Evolutionary conservation across 2,329 filamentous ascomycete species (phyloP), one percentile per base, ranked within the genome.

Genomic region (Colletotrichum musae): DNA sequence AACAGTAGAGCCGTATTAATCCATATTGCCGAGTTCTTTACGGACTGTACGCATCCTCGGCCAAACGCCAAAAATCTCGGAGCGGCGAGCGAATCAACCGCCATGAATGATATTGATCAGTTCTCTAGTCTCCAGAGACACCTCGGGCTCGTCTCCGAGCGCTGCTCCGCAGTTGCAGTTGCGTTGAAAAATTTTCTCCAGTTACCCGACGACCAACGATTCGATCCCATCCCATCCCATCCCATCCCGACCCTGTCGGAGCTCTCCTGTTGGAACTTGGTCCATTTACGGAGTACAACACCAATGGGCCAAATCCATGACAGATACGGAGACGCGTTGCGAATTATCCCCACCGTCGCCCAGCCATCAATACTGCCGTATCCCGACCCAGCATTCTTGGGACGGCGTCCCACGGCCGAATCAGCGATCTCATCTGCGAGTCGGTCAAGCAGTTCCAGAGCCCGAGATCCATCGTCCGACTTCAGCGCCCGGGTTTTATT

Each of bases 381-480:
- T 67, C 43, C 67, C 67, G 67, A 41, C 43, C n/a, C 18, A 52
- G 24, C 63, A 45, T 56, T 47, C 62, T 67, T 57, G 56, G 62
- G 21, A 47, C 48, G 60, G 47, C 16, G 28, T 21, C 28, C 16
- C 16, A 24, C 16, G 26, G 36, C 36, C 50, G 54, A 65, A 56
- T 58, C 66, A 69, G 39, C 16, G 41, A 24, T 32, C 51, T 28
- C 16, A 15, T 13, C 32, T 16, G 18, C 10, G 47, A 50, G 21
- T 50, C 47, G 21, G 18, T 26, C 21, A 18, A 21, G n/a, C 16
- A 12, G 12, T 18, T 6, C 47, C 12, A 58, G 18, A 13, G 18
- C 39, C 47, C 45, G 59, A 39, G 45, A 53, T 57, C 18, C 60
- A 53, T 64, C 32, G 36, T 32, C 16, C 24, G 13, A 53, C 36